Base-by-base conservation (phyloP, 2,329 filamentous ascomycete genomes). In the Mycosphaerella arachidis region DNA sequence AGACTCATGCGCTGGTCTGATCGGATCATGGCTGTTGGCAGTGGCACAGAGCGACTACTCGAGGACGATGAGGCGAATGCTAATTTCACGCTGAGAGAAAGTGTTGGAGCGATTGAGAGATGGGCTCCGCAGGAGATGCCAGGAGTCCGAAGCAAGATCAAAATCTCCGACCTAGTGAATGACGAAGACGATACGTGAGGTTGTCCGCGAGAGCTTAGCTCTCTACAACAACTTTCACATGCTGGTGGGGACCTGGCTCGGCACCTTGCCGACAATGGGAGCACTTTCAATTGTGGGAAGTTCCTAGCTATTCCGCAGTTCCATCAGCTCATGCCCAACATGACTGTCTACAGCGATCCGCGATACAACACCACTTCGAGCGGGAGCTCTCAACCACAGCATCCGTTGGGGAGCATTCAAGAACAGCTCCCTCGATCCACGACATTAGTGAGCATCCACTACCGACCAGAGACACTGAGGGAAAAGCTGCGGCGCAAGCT, bases 1-100 rank as follows among this genome's bases (percentile, higher is more conserved):
- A 63, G 70, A 24, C 59, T 72, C 18, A 73, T 73, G 71, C 64
- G 70, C 20, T 71, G 68, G 70, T 60, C 68, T 6, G 71, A 73
- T 55, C 58, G 63, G 40, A 67, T 73, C 46, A 72, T 73, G 71
- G 63, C 71, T 6, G 71, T 71, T 8, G 68, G 71, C 33, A 68
- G 65, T 31, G 66, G 66, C 10, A 73, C 71, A 7, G 61, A 64
- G 7, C 64, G 68, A 16, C 59, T 72, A 24, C 56, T 73, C 13
- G 68, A 69, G 37, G 70, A 72, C 35, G 68, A 70, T 30, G 68
- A 66, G n/a, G 37, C 56, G 18, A 62, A 63, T 33, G 57, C 63
- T 33, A 66, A 67, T 33, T 66, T 65, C 45, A 65, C 62, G n/a
- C 55, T 71, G 55, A 63, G 63, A 52, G 57, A 71, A 54, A 71